Conservation (phyloP, 2,329 filamentous ascomycete species). For the Epichloe amarillans region DNA sequence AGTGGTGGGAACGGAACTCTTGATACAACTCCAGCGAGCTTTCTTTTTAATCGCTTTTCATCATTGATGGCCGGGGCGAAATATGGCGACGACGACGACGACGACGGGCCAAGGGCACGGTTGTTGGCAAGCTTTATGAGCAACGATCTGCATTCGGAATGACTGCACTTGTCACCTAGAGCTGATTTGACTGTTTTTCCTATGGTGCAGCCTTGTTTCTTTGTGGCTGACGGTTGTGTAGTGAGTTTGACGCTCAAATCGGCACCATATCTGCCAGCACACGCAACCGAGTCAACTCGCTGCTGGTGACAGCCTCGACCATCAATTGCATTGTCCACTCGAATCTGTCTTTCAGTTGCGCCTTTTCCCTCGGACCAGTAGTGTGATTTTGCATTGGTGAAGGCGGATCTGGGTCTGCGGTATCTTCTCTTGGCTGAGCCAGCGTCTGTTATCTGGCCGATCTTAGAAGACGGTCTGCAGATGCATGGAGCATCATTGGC, state of each 20-base stretch:
- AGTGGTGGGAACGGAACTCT: constrained; percentile 56
- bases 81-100: constrained; percentile 21
- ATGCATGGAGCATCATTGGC: constrained; percentile 12
- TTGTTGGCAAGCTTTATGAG: background rate
- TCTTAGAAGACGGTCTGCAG: constrained; percentile 3
- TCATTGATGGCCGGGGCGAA: constrained; percentile 13
- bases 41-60: constrained; percentile 16
- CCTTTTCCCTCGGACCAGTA: constrained; percentile 1
- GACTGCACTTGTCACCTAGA: background rate
- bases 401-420: background rate
- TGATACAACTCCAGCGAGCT: constrained; percentile 33
- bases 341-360: background rate
- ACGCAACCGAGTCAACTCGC: background rate
- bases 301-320: background rate
- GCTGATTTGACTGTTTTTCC: background rate
- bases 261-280: background rate
- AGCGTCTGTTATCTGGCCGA: background rate
- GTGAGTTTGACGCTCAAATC: background rate
- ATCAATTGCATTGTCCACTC: background rate
- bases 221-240: background rate
- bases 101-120: background rate
- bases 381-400: background rate
- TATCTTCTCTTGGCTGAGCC: background rate
- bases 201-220: background rate
- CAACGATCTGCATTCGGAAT: background rate